Base-by-base conservation (phyloP, 129 eudicot genomes). In the Saposhnikovia divaricata region DNA sequence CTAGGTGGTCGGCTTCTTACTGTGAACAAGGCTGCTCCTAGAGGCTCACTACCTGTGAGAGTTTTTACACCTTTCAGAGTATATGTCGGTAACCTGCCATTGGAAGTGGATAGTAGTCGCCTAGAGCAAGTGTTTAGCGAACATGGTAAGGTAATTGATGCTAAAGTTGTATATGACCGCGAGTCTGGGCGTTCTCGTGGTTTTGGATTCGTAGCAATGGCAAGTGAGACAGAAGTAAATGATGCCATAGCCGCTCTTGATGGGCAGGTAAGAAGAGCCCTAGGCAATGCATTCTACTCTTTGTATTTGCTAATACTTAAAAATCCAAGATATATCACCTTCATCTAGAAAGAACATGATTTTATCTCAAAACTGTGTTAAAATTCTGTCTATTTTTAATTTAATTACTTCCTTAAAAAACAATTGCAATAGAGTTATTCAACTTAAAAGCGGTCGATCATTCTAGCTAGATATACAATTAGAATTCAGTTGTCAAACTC, bases 151-250 rank as follows among this genome's bases (percentile, higher is more conserved):
- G 93, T 89, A 71, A 81, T 85, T 16, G 88, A 86, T 46, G 93
- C 91, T 57, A 73, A 83, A 48, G 91, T 89, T 48, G 87, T 89
- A 51, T 87, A 50, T 80, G 91, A 89, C 76, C 83, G 91, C 78
- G 93, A 89, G 61, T 85, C 82, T 25, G 91, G 89, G 19, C 91
- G 88, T 70, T 89, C 93, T 80, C 91, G 93, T 66, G 93, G 93
- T 28, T 89, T 89, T 80, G 93, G 89, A 45, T 89, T 89, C 81
- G 91, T 89, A 43, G 82, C 88, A 11, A 83, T 89, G 91, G 84
- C 86, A 25, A 84, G 85, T 50, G 93, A 89, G 82, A 7, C 88
- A 23, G 93, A 89, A 51, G 63, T 85, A 80, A 85, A 89, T 55
- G 91, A 84, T 51, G 93, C 93, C 72, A 84, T 89, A 85, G 91